phyloP scores from a whole-genome alignment of 306 rosid genomes.

The Carpinus fangiana region DNA sequence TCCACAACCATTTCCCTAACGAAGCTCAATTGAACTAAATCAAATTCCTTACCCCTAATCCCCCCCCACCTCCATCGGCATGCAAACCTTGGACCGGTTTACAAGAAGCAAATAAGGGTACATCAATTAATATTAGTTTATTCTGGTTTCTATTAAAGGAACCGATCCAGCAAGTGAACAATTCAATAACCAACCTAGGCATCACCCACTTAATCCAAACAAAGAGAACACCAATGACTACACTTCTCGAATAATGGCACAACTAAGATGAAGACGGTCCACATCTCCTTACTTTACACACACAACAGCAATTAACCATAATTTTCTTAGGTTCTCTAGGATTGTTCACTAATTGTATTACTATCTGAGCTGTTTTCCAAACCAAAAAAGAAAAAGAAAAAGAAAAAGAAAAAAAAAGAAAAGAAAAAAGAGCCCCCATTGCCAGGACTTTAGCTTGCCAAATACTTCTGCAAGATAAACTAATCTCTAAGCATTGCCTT shows the following conservation, averaged over 20 bases:
- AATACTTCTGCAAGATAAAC: neutral
- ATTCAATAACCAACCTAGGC: neutral
- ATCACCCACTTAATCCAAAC: neutral
- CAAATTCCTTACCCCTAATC: too few species aligned
- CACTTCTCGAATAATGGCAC: neutral
- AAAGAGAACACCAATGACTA: neutral
- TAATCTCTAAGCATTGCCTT: neutral
- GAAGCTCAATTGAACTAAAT: too few species aligned
- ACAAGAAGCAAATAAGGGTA: neutral
- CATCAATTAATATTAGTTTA: neutral
- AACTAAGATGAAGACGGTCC: neutral
- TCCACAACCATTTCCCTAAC: too few species aligned
- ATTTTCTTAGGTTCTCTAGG: neutral
- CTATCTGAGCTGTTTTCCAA: neutral
- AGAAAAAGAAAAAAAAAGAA: too few species aligned
- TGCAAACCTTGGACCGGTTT: too few species aligned
- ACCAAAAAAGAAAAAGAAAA: too few species aligned
- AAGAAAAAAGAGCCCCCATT: too few species aligned
- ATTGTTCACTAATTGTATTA: neutral
- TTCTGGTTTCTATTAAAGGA: neutral
- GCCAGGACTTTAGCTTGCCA: neutral
- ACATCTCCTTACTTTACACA: neutral
- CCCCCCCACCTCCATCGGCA: too few species aligned
- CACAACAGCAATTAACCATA: neutral
- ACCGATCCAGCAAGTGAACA: neutral